phyloP scores from a whole-genome alignment of 202 grass and related monocot species.

The Saccharum hybrid region DNA sequence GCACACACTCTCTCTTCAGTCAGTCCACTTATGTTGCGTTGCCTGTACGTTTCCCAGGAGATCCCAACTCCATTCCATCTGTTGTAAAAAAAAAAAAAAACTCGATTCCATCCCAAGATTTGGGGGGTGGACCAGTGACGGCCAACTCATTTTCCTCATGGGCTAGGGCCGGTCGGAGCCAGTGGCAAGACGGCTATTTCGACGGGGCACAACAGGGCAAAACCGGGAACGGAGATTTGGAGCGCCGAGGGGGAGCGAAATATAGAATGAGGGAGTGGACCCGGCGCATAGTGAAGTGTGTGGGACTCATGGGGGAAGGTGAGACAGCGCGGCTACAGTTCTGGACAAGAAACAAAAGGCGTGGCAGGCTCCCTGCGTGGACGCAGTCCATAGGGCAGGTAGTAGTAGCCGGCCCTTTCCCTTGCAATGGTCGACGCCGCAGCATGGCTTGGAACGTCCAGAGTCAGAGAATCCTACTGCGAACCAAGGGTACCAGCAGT shows the following conservation, averaged over 20 bases:
- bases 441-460: too few relatives aligned
- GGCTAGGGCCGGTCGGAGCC: background rate
- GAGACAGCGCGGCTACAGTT: slow-evolving; percentile 62
- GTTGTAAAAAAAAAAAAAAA: too few relatives aligned
- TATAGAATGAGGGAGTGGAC: slow-evolving; percentile 44
- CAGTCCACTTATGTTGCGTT: too few relatives aligned
- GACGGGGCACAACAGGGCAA: background rate
- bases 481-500: too few relatives aligned
- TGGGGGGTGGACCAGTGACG: too few relatives aligned
- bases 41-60: slow-evolving; percentile 20
- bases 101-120: too few relatives aligned
- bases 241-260: background rate
- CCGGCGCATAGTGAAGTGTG: slow-evolving; percentile 43
- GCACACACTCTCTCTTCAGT: background rate
- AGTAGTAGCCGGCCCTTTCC: too few relatives aligned
- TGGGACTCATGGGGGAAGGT: slow-evolving; percentile 40
- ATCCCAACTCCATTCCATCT: slow-evolving; percentile 35
- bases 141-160: background rate
- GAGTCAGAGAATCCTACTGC: too few relatives aligned
- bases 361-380: background rate
- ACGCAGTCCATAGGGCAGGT: background rate
- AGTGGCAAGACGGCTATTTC: slow-evolving; percentile 28
- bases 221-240: background rate
- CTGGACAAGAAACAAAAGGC: slow-evolving; percentile 50
- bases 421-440: too few relatives aligned